These are phyloP conservation scores for Pichia membranifaciens DNA, from an alignment of 805 yeast species.

Conservation along the genomic window DNA sequence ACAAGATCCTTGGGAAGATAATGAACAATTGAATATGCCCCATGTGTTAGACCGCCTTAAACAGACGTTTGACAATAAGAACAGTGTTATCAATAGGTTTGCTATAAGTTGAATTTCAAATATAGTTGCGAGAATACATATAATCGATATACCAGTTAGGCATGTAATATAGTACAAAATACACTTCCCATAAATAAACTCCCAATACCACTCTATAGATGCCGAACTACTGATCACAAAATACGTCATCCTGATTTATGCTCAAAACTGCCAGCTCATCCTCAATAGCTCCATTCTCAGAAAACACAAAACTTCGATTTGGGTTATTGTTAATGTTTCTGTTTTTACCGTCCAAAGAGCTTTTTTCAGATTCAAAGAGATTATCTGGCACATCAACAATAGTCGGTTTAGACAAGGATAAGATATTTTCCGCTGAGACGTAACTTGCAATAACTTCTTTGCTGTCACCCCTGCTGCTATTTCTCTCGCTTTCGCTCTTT, in stretches of 20 bases:
- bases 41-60: background rate
- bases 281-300: background rate
- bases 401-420: conserved; percentile 5
- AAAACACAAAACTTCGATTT: background rate
- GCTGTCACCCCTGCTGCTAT: background rate
- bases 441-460: background rate
- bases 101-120: background rate
- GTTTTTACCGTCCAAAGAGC: background rate
- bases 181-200: too few species aligned
- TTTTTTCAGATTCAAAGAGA: conserved; percentile 6
- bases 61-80: background rate
- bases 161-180: too few species aligned
- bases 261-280: conserved; percentile 12
- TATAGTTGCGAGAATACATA: too few species aligned
- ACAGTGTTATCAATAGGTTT: conserved; percentile 8
- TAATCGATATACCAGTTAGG: too few species aligned
- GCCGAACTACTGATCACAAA: background rate
- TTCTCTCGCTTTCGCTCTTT: background rate
- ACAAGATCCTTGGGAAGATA: background rate
- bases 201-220: too few species aligned
- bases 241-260: conserved; percentile 2
- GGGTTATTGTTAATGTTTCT: background rate
- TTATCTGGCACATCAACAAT: conserved; percentile 16
- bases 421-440: conserved; percentile 3
- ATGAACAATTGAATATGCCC: background rate